Base-by-base conservation (phyloP, 2,329 filamentous ascomycete species). In the Colletotrichum aenigma region DNA sequence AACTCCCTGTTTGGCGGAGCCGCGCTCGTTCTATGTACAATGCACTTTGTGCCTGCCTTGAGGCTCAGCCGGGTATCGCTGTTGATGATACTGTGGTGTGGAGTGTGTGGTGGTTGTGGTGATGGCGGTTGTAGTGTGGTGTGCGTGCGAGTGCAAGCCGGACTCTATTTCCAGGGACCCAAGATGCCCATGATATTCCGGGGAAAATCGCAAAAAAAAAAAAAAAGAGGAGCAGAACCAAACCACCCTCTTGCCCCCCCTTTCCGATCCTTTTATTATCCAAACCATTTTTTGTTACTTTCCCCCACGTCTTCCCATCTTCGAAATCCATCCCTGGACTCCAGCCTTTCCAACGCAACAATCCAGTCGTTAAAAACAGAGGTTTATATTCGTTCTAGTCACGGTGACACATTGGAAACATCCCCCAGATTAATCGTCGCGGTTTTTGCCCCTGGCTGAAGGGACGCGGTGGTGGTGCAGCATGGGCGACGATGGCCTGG, bases 401-500 rank as follows among this genome's bases (percentile, higher is more conserved):
- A 56, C n/a, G n/a, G 21, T 34, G 26, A 66, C 18, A 36, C 68
- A 28, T 64, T 26, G 48, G 55, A 58, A 13, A 34, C 38, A 7
- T n/a, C 4, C n/a, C 65, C 16, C 32, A 64, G 24, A 60, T 68
- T 58, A 77, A 61, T 77, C 76, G 66, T 76, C 76, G 64, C 76
- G 73, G 69, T 74, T 76, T 62, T 77, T 77, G 28, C 69, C 70
- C 43, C 76, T 72, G 7, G 70, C 70, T n/a, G 76, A 77, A 7
- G 74, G 76, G n/a, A 52, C 73, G 5, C 76, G 76, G 56, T 74
- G 69, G 38, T 77, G 76, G 16, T 77, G 77, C 21, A 89, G 79
- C 78, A 86, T 85, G 10, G 88, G 88, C 38, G 86, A 89, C 24
- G 82, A 82, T 0, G 88, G 88, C n/a, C 88, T 82, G 28, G 88